Conservation (phyloP, 305 asterid species). For the Striga hermonthica region DNA sequence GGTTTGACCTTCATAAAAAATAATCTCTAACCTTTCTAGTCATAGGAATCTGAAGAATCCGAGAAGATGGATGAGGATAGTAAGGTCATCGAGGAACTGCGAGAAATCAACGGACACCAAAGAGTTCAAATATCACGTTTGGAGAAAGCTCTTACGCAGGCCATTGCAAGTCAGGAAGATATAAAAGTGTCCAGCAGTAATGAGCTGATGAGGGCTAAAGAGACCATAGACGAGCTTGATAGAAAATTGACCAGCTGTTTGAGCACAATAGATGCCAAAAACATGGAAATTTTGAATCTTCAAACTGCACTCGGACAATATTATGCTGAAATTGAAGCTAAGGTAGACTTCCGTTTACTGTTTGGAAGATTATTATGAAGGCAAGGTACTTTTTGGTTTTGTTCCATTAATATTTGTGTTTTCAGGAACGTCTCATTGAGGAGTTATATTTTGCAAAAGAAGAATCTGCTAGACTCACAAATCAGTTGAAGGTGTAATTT, state of each 20-base stretch:
- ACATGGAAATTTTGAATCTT: constrained; percentile 84
- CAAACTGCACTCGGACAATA: constrained; percentile 99
- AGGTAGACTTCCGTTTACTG: constrained; percentile 47
- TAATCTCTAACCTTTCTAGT: no score
- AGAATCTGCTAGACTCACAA: constrained; percentile 62
- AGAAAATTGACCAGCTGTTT: constrained; percentile 61
- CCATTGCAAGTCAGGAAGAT: constrained; percentile 64
- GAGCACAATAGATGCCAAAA: constrained; percentile 78
- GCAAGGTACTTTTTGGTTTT: not conserved
- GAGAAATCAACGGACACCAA: constrained; percentile 39
- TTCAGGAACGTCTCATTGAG: constrained; percentile 75
- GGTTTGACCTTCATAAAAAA: constrained; percentile 12
- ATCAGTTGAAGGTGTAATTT: constrained; percentile 66
- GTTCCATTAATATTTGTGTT: constrained; percentile 24
- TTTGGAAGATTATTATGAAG: constrained; percentile 17
- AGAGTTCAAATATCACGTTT: constrained; percentile 67
- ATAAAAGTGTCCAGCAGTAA: constrained; percentile 49
- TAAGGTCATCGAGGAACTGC: no score
- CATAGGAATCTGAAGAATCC: no score
- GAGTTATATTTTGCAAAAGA: constrained; percentile 68
- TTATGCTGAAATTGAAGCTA: constrained; percentile 98
- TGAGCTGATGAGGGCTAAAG: constrained; percentile 68
- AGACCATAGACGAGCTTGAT: constrained; percentile 65
- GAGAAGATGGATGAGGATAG: no score
- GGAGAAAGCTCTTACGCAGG: constrained; percentile 77